Evolutionary conservation across 352 stramenopile species (phyloP), one percentile per base, ranked within the genome.

Genomic region (Discostella stelligera): DNA sequence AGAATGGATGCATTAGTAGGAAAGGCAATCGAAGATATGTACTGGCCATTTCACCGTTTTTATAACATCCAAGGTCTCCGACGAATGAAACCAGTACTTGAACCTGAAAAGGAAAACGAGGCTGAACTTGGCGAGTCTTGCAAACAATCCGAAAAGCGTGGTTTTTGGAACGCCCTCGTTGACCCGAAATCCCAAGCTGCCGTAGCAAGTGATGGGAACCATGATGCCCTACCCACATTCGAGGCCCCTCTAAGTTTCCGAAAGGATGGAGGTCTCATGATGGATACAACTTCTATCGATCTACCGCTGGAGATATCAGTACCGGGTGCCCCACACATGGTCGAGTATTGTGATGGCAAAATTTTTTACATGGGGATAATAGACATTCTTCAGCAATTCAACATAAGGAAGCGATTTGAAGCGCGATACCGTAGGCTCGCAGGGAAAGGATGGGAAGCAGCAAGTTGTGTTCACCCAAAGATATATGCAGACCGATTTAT

Each of bases 331-430:
- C 89, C 72, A 92, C 95, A 93, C 89, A 86, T 78, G 85, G 93
- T 37, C 44, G 84, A 95, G 72, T 94, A 97, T 46, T 94, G 95
- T 61, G 94, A 95, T 10, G 94, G 94, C 14, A 96, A 96, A 91
- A 96, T 98, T 18, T 98, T 97, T 63, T 98, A 96, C 75, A 97
- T 98, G 92, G 96, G 96, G 14, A 98, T 98, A 64, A 98, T 98
- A 83, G 96, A 98, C 83, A 98, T 98, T 86, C 84, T 98, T 58
- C 97, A 96, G 23, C 95, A 95, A 21, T 98, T 96, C 93, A 97
- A 94, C 27, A 86, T 96, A 9, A 91, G 95, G 41, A 98, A 98
- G 75, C 94, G 92, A 37, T 59, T 97, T 9, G 96, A 98, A 81
- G 80, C 88, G 18, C 70, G 71, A n/a, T 88, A 84, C 58, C 77